These are phyloP conservation scores for Bacterosira constricta DNA, from an alignment of 108 stramenopile genomes.

Conservation along the genomic window DNA sequence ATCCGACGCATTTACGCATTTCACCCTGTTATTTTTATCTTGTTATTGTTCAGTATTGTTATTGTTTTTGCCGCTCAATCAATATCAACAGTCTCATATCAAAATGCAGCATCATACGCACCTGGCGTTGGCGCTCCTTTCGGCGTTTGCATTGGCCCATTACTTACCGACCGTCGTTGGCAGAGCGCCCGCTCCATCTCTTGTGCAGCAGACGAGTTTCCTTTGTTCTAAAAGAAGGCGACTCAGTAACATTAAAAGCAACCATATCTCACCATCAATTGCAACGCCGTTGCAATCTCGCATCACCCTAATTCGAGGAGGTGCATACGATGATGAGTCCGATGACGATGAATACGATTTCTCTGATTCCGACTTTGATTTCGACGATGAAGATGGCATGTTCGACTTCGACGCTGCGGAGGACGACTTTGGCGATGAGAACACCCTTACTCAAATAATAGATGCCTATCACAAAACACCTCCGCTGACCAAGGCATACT, in stretches of 20 bases:
- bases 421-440: slow-evolving; percentile 80
- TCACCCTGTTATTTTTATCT: too few species aligned
- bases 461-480: slow-evolving; percentile 82
- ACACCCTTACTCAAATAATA: slow-evolving; percentile 54
- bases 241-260: background rate
- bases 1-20: too few species aligned
- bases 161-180: background rate
- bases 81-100: too few species aligned
- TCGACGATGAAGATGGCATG: slow-evolving; percentile 54
- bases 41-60: too few species aligned
- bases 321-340: slow-evolving; percentile 54
- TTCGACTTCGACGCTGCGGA: slow-evolving; percentile 61
- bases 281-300: background rate
- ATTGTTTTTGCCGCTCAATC: too few species aligned
- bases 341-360: slow-evolving; percentile 51
- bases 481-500: slow-evolving; percentile 87
- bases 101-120: background rate
- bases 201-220: background rate
- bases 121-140: background rate
- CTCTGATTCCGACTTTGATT: slow-evolving; percentile 67
- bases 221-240: background rate
- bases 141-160: background rate
- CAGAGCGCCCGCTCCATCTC: background rate
- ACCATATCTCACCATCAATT: background rate
- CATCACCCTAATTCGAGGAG: slow-evolving; percentile 37